A percentile compares a stretch with the other conserved stretches of the same genome.
phyloP scores from a whole-genome alignment of 768 basidiomycete genomes.

The Leucosporidium creatinivorum region DNA sequence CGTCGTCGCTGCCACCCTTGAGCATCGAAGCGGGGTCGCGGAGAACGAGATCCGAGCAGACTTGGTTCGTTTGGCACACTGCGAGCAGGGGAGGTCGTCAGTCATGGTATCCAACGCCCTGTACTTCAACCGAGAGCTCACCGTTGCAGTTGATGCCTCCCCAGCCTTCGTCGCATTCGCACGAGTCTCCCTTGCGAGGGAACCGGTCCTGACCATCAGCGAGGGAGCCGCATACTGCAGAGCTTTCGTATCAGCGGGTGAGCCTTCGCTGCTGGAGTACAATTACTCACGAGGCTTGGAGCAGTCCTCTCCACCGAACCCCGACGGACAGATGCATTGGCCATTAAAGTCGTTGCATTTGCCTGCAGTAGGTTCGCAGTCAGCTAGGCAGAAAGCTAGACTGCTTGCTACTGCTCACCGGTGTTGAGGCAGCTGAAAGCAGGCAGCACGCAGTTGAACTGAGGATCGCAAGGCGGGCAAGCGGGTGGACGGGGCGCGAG shows the following conservation, averaged over 20 bases:
- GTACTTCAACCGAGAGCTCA: constrained; percentile 41
- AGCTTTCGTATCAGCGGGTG: neutral
- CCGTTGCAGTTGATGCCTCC: constrained; percentile 96
- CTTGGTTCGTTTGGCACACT: constrained; percentile 80
- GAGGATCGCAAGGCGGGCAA: constrained; percentile 45
- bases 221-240: constrained; percentile 81
- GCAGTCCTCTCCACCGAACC: constrained; percentile 98
- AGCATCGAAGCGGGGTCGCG: constrained; percentile 27
- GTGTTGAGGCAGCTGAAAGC: constrained; percentile 80
- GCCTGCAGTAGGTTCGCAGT: constrained; percentile 44
- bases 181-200: constrained; percentile 65
- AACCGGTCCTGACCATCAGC: constrained; percentile 80
- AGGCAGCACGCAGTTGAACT: constrained; percentile 93
- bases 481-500: neutral
- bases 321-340: constrained; percentile 90
- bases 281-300: constrained; percentile 69
- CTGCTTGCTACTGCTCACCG: too few species aligned
- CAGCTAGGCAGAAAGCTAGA: too few species aligned
- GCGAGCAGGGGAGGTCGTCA: neutral
- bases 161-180: constrained; percentile 93
- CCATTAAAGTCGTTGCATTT: constrained; percentile 85
- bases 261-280: neutral
- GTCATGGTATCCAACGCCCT: neutral
- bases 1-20: constrained; percentile 57
- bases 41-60: constrained; percentile 70